Evolutionary conservation across 768 basidiomycete species (phyloP), one percentile per base, ranked within the genome.

Genomic region (Tricholoma hemisulphureum): DNA sequence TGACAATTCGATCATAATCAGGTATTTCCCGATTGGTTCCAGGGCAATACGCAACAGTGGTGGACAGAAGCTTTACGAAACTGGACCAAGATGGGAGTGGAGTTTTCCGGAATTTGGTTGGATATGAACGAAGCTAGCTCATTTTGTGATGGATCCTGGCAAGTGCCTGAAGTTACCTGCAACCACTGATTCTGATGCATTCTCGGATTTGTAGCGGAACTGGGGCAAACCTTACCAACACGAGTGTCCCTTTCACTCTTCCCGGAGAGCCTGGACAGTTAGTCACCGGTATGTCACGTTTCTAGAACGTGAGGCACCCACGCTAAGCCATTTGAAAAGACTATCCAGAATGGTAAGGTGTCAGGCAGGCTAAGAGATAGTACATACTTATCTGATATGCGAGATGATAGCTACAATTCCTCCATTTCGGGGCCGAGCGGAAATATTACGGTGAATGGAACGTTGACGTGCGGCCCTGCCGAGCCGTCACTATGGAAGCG

Each of bases 371-470:
- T 11, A 28, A 28, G 43, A 23, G 18, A 45, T 6, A n/a, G n/a
- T n/a, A n/a, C n/a, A n/a, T n/a, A n/a, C n/a, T 24, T 24, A 53
- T 31, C 45, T 59, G 50, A 32, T 41, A 5, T 13, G 18, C 13
- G 11, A 10, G 9, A n/a, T 11, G 11, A 35, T 63, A 88, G 88
- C 41, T 91, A 91, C 65, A 80, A 90, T 63, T 62, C 78, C 18
- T 78, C 81, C 0, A 64, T 82, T 13, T 89, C 77, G 63, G 88
- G 88, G 13, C 81, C 83, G 0, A 88, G 87, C 60, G 89, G 89
- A 4, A 91, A 91, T 64, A 82, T 91, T 67, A 88, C 86, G 11
- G 78, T 89, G 60, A 85, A 87, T 53, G 87, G 87, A 6, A 81
- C 75, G 2, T 71, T 80, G 39, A 90, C 88, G 5, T 86, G 80